These are phyloP conservation scores for Erysimum cheiri DNA, from an alignment of 441 rosid genomes.

Conservation along the genomic window DNA sequence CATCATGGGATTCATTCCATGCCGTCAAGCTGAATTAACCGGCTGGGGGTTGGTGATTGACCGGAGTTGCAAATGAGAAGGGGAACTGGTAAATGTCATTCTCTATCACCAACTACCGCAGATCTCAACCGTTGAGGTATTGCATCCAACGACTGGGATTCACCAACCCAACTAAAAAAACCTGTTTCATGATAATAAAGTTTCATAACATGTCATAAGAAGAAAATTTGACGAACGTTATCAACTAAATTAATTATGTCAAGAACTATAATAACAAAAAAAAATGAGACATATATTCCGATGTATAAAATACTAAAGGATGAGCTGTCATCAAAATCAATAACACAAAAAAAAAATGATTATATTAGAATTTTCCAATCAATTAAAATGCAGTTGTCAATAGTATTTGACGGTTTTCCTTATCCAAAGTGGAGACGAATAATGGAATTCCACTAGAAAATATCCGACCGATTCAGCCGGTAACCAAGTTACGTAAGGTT, in stretches of 20 bases:
- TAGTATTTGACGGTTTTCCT: background rate
- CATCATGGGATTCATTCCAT: constrained; percentile 14
- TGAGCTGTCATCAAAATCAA: too few relatives aligned
- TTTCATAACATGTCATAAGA: background rate
- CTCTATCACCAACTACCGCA: constrained; percentile 41
- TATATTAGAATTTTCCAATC: background rate
- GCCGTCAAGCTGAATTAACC: constrained; percentile 30
- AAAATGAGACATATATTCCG: too few relatives aligned
- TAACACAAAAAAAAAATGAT: too few relatives aligned
- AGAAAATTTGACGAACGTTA: too few relatives aligned
- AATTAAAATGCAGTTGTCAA: background rate
- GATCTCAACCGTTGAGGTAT: constrained; percentile 28
- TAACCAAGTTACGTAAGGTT: constrained; percentile 28
- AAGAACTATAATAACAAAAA: too few relatives aligned
- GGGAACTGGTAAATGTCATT: constrained; percentile 36
- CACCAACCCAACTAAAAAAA: constrained; percentile 3
- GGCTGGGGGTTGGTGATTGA: constrained; percentile 41
- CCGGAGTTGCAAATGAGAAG: constrained; percentile 19
- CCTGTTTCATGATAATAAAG: background rate
- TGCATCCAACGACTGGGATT: constrained; percentile 30
- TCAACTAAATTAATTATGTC: too few relatives aligned
- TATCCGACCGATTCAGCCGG: constrained; percentile 34
- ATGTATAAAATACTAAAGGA: too few relatives aligned
- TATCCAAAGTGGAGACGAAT: background rate
- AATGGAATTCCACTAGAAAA: constrained; percentile 9